These are phyloP conservation scores for Lepidium campestre DNA, from an alignment of 441 rosid genomes.

Conservation along the genomic window DNA sequence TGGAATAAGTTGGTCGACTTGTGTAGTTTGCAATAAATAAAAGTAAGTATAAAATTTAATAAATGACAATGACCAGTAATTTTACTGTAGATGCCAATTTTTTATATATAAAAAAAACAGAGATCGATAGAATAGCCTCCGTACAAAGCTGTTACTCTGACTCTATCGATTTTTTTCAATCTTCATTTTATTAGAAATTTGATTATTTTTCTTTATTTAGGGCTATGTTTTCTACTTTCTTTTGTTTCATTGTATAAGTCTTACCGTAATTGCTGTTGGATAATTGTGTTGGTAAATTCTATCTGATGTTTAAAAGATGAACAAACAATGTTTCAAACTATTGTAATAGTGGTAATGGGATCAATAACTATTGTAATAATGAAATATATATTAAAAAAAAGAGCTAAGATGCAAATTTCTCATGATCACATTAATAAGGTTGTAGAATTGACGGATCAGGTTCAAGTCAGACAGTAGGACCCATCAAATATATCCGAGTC, in stretches of 20 bases:
- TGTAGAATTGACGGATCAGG: neutral
- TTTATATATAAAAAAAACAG: neutral
- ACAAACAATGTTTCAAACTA: neutral
- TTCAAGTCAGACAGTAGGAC: constrained; percentile 6
- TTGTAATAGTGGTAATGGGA: neutral
- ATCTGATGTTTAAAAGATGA: neutral
- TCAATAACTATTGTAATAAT: neutral
- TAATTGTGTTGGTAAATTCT: too few relatives aligned
- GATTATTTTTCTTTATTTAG: neutral
- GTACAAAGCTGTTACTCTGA: constrained; percentile 26
- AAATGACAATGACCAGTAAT: neutral
- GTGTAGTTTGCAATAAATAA: constrained; percentile 10
- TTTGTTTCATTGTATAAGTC: neutral
- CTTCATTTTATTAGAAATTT: neutral
- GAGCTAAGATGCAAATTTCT: neutral
- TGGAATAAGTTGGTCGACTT: constrained; percentile 7
- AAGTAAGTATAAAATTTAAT: neutral
- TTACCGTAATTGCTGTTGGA: too few relatives aligned
- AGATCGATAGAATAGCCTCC: constrained; percentile 9
- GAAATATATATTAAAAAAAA: too few relatives aligned
- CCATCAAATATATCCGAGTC: constrained; percentile 8
- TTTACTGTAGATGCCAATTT: constrained; percentile 8
- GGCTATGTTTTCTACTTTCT: neutral
- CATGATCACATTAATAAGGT: constrained; percentile 5
- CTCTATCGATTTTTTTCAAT: neutral